Evolutionary conservation across 2,329 filamentous ascomycete species (phyloP).

Genomic region (Botrytis fragariae): DNA sequence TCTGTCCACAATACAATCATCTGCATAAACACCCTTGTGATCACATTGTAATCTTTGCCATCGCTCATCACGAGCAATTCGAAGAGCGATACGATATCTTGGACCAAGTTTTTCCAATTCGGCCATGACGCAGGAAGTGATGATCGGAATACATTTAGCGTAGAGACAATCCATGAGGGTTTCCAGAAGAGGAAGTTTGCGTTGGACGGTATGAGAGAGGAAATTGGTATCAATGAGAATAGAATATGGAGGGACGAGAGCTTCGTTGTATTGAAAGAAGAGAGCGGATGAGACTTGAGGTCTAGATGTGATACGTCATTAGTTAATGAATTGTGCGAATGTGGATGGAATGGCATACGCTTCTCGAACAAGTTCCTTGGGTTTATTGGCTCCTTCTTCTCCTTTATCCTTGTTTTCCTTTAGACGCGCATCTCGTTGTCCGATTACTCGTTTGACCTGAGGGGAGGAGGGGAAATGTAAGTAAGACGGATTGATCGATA

Average conservation of each 20-base stretch:
- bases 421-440: constrained; percentile 73
- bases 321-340: constrained; percentile 14
- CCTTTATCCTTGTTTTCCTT: constrained; percentile 76
- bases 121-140: constrained; percentile 78
- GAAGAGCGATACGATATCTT: constrained; percentile 82
- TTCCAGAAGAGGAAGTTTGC: constrained; percentile 83
- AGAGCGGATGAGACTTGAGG: constrained; percentile 78
- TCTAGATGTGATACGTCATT: constrained; percentile 38
- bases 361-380: constrained; percentile 68
- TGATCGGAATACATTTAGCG: constrained; percentile 84
- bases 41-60: constrained; percentile 85
- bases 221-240: constrained; percentile 80
- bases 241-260: constrained; percentile 77
- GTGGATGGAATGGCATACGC: constrained; percentile 47
- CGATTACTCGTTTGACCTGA: constrained; percentile 75
- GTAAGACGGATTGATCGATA: constrained; percentile 25
- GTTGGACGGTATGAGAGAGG: constrained; percentile 83
- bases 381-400: constrained; percentile 58
- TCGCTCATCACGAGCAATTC: constrained; percentile 84
- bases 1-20: constrained; percentile 78
- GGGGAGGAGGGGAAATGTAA: neutral
- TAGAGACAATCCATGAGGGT: constrained; percentile 93
- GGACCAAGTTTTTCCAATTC: constrained; percentile 87
- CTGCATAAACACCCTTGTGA: constrained; percentile 84
- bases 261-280: constrained; percentile 88